Evolutionary conservation across 2,329 filamentous ascomycete genomes (phyloP).

Genomic region (Endothia cerciana): DNA sequence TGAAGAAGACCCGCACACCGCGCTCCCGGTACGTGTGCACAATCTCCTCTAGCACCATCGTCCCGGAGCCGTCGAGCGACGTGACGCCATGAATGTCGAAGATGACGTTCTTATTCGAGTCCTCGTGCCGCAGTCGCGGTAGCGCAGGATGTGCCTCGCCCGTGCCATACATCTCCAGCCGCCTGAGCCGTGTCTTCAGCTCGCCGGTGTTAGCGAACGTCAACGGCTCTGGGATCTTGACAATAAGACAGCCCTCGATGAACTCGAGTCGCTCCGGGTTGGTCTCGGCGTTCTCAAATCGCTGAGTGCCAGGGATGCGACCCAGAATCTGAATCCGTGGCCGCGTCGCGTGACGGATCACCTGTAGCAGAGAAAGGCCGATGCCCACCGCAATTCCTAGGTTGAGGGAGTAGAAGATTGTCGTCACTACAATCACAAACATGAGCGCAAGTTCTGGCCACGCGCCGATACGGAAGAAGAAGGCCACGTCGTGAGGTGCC

Average conservation of each 20-base stretch:
- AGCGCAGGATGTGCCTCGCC: conserved; percentile 82
- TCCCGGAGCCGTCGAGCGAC: conserved; percentile 87
- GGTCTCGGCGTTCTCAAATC: conserved; percentile 83
- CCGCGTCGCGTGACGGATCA: conserved; percentile 88
- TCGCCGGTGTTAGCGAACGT: conserved; percentile 97
- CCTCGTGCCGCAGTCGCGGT: conserved; percentile 74
- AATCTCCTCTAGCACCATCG: conserved; percentile 90
- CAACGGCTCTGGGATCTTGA: conserved; percentile 95
- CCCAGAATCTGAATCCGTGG: conserved; percentile 96
- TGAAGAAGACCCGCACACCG: conserved; percentile 78
- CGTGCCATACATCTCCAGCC: conserved; percentile 91
- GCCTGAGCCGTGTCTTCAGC: conserved; percentile 78
- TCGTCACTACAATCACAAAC: conserved; percentile 86
- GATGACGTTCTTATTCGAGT: conserved; percentile 88
- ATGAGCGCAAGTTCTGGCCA: conserved; percentile 88
- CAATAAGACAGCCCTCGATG: conserved; percentile 88
- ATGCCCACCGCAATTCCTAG: conserved; percentile 94
- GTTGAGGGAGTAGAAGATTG: conserved; percentile 93
- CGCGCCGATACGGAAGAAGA: conserved; percentile 84
- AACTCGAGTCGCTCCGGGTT: conserved; percentile 79
- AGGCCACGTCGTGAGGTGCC: conserved; percentile 86
- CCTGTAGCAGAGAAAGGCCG: conserved; percentile 83
- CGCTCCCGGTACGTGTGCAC: conserved; percentile 77
- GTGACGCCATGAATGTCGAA: conserved; percentile 99
- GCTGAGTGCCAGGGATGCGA: conserved; percentile 79